Evolutionary conservation across 2,329 filamentous ascomycete genomes (phyloP).

Genomic region (Ascocoryne sarcoides): DNA sequence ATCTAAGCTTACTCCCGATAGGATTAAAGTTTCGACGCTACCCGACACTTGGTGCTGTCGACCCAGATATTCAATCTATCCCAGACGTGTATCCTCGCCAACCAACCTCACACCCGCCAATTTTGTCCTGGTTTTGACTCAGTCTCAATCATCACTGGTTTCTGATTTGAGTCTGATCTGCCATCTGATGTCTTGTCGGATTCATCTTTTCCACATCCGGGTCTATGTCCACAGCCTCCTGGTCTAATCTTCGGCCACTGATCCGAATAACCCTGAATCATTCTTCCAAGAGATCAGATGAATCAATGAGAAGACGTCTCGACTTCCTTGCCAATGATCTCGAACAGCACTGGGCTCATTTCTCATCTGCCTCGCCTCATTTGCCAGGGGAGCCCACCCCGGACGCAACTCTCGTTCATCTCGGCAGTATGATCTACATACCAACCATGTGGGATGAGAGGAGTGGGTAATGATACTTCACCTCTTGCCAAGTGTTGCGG

Average conservation of each 20-base stretch:
- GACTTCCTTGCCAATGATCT: not conserved
- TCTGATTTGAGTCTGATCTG: slow-evolving; percentile 4
- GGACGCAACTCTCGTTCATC: too few relatives aligned
- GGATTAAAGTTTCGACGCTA: slow-evolving; percentile 6
- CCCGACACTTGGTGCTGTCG: not conserved
- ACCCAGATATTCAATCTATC: slow-evolving; percentile 2
- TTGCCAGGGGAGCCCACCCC: too few relatives aligned
- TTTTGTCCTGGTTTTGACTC: not conserved
- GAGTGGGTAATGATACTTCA: not conserved
- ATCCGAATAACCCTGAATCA: not conserved
- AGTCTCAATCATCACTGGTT: slow-evolving; percentile 8
- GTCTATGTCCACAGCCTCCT: not conserved
- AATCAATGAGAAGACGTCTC: not conserved
- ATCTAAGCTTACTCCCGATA: slow-evolving; percentile 3
- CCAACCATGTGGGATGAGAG: not conserved
- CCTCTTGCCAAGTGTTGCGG: not conserved
- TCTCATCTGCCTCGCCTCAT: too few relatives aligned
- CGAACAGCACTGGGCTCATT: not conserved
- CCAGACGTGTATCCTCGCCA: not conserved
- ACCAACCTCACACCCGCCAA: not conserved
- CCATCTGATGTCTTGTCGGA: not conserved
- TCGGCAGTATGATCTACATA: too few relatives aligned
- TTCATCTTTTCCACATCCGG: not conserved
- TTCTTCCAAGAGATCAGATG: not conserved
- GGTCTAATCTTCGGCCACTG: not conserved